Base-by-base conservation (phyloP, 2,329 filamentous ascomycete species). In the Xenoacremonium recifei region DNA sequence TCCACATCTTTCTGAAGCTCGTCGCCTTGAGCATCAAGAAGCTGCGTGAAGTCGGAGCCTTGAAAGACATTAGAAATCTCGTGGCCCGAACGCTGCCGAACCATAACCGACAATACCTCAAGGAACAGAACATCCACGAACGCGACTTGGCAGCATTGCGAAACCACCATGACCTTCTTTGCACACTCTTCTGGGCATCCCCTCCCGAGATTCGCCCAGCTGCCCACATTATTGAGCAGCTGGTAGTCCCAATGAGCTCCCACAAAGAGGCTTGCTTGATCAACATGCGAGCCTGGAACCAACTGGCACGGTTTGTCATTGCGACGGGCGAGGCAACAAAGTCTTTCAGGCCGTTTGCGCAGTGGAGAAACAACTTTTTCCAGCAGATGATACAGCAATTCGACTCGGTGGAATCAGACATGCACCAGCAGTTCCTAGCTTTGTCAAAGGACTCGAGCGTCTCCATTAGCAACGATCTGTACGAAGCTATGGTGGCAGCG, bases 81-180 rank as follows among this genome's bases (percentile, higher is more conserved):
- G 69, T 85, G 6, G 69, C 79, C 12, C 74, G 83, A 20, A 75
- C 80, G 2, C 70, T 83, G 41, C 83, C 83, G 3, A 86, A 86
- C 48, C 82, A 86, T 51, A 75, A 80, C 49, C 72, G 83, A 9
- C 77, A 83, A 45, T 79, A 82, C 42, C 72, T 77, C 25, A 85
- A 82, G 52, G 82, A 86, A 55, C 73, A 82, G 44, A 70, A 67
- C 5, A 72, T 85, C 10, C 72, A 76, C 42, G 70, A 82, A 50
- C 73, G 74, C 27, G 82, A 87, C 36, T 67, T 86, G 34, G 79
- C 80, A 4, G 80, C 81, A 5, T 64, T 87, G 32, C 70, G 82
- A 43, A 87, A 87, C 46, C 83, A 87, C 45, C 82, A 86, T 44
- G 82, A 87, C 58, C 72, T 87, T 31, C 68, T 87, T 4, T 81